Evolutionary conservation across 2,329 filamentous ascomycete genomes (phyloP), one percentile per base, ranked within the genome.

Genomic region (Grosmannia clavigera): DNA sequence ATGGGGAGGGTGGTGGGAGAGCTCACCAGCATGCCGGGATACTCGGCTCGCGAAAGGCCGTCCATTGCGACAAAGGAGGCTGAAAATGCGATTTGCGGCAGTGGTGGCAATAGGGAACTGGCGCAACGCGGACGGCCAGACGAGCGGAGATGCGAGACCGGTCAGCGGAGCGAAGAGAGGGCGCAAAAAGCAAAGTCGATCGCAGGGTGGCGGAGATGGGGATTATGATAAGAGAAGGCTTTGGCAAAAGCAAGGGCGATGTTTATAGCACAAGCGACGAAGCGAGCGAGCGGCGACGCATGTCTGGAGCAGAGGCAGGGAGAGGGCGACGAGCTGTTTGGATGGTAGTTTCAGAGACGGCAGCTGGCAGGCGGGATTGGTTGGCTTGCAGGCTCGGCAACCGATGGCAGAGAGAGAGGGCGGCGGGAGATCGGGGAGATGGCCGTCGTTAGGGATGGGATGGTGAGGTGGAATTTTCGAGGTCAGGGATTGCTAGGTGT

Each of bases 21-120:
- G 60, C 69, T 80, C 80, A 96, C 92, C 86, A 96, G 86, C 83
- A 97, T 86, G 67, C 85, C 86, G 73, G 92, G 91, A 79, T 97
- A 97, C 75, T 96, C 92, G 74, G 88, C 81, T 75, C 91, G 84
- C 72, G 88, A 86, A 70, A 92, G 81, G 69, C 86, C 86, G 62
- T 89, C 86, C 84, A 90, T 90, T 54, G 60, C 57, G 60, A 55
- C 51, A 14, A 43, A 19, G 12, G 40, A 3, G 27, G 9, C 11
- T 11, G 53, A 31, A 40, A 22, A 35, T 55, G 52, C n/a, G 52
- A 35, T 35, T 2, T 54, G 52, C 31, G 29, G 53, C 33, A 38
- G n/a, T 25, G 5, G 53, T 51, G 22, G 48, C 22, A 11, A 25
- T 51, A 10, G 48, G 22, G 22, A 22, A 25, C 22, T 16, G 38